These are phyloP conservation scores for Cynara cardunculus DNA, from an alignment of 129 eudicot genomes.

Conservation along the genomic window DNA sequence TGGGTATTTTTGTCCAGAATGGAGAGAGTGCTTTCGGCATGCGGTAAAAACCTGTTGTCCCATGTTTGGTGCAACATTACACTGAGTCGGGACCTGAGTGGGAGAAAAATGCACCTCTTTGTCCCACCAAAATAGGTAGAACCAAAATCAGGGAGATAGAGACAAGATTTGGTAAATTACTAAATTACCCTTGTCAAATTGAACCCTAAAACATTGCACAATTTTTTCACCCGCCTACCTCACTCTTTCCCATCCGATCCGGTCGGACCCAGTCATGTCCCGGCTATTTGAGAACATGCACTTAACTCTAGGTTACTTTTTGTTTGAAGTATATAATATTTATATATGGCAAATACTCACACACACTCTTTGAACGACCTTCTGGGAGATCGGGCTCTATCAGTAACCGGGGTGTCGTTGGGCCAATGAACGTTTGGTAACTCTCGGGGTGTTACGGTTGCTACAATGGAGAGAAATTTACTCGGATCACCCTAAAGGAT, in stretches of 20 bases:
- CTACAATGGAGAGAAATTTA: neutral
- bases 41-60: neutral
- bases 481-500: neutral
- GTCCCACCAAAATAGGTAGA: neutral
- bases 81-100: neutral
- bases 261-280: no score
- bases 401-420: no score
- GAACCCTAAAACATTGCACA: neutral
- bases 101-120: neutral
- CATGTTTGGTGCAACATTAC: neutral
- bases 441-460: neutral
- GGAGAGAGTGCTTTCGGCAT: neutral
- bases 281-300: no score
- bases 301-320: neutral
- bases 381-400: no score
- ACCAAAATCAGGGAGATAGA: neutral
- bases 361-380: neutral
- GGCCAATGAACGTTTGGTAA: neutral
- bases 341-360: neutral
- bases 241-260: no score
- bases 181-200: neutral
- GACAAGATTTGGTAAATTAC: neutral
- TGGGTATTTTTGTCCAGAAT: neutral
- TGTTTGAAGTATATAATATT: no score
- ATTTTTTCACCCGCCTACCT: neutral